Evolutionary conservation across 768 basidiomycete species (phyloP), one percentile per base, ranked within the genome.

Genomic region (Collybiopsis confluens): DNA sequence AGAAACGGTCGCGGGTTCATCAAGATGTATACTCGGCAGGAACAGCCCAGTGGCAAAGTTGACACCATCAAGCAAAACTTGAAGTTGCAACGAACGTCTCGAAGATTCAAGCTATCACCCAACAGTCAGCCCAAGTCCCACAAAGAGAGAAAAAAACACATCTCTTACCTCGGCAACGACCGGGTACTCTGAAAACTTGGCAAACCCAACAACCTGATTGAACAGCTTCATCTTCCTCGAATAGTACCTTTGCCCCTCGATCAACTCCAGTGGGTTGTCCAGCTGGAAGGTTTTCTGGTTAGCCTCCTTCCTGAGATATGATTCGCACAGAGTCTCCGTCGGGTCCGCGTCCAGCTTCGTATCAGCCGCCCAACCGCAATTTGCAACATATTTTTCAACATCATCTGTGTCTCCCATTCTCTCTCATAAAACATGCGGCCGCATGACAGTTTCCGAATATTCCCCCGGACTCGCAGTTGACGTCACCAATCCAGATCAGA

Each of bases 111-210:
- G 77, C 83, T 85, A 56, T 3, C 54, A 30, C 7, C 15, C 2
- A n/a, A n/a, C n/a, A n/a, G n/a, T n/a, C 35, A 15, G 15, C 36
- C 56, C 45, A 26, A 33, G 5, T 13, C 30, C 5, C 5, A n/a
- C n/a, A n/a, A n/a, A n/a, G n/a, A n/a, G n/a, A n/a, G n/a, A n/a
- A n/a, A n/a, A n/a, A n/a, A n/a, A n/a, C n/a, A n/a, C n/a, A n/a
- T n/a, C n/a, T n/a, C 84, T 49, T 38, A 97, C 92, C 79, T 94
- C 88, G 20, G 96, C 97, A 27, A 98, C 96, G 42, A 98, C 85
- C 65, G 98, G 77, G 66, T 90, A 99, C 73, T 99, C 92, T 0
- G 92, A 92, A 69, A 99, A 99, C 71, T 93, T 95, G 0, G 97
- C 87, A 72, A 95, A 98, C 6, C 97, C 97, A 59, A 93, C 92